Conservation (phyloP, 1,284 basidiomycete genomes). For the Heterobasidion irregulare region DNA sequence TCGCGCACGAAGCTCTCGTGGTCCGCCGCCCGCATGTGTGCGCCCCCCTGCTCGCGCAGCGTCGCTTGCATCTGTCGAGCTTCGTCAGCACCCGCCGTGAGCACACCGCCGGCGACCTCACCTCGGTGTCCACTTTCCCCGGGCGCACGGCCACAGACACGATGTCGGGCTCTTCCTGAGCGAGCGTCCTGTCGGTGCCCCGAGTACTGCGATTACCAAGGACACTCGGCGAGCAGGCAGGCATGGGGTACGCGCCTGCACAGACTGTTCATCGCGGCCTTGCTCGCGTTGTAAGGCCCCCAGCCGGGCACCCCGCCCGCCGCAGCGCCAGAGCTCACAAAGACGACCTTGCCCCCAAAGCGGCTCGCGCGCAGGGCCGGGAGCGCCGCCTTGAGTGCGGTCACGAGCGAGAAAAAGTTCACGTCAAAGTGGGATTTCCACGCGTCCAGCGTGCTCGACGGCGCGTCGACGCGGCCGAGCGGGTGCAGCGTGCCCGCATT, state of each 20-base stretch:
- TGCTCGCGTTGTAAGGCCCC: conserved; percentile 74
- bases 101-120: conserved; percentile 22
- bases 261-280: conserved; percentile 83
- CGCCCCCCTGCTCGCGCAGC: conserved; percentile 38
- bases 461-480: conserved; percentile 30
- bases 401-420: conserved; percentile 79
- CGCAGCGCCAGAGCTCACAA: conserved; percentile 80
- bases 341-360: conserved; percentile 61
- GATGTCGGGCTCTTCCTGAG: conserved; percentile 72
- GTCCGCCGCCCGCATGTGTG: conserved; percentile 43
- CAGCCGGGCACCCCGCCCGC: conserved; percentile 59
- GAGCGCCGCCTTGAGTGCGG: conserved; percentile 54
- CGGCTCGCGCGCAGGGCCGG: conserved; percentile 59
- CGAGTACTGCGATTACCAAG: not conserved
- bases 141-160: conserved; percentile 73
- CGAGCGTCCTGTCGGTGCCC: conserved; percentile 53
- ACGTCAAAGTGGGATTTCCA: conserved; percentile 70
- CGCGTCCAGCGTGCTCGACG: conserved; percentile 27
- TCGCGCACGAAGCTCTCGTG: conserved; percentile 52
- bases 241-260: conserved; percentile 37
- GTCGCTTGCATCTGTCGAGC: conserved; percentile 57
- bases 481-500: conserved; percentile 71
- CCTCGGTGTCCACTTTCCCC: conserved; percentile 75
- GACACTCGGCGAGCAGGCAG: not conserved
- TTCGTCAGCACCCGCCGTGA: too few species aligned